Conservation (phyloP, 1,139 yeast genomes). For the Candida smagusa region DNA sequence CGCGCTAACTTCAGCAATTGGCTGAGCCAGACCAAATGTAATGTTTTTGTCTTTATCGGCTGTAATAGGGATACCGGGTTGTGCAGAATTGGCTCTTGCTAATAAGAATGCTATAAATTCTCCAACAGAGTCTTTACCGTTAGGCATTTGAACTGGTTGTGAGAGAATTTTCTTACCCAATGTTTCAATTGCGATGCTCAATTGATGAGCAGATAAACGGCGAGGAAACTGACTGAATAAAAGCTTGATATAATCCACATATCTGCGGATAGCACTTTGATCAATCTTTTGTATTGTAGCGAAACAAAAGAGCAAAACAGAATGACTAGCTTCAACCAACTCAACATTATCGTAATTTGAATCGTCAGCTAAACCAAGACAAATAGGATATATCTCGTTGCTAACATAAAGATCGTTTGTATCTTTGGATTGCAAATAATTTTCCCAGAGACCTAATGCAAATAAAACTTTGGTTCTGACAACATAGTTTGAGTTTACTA, state of each 20-base stretch:
- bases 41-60: slow-evolving; percentile 8
- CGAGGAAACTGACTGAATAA: slow-evolving; percentile 53
- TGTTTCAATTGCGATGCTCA: slow-evolving; percentile 57
- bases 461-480: slow-evolving; percentile 53
- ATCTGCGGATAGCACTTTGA: slow-evolving; percentile 23
- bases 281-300: slow-evolving; percentile 19
- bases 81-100: slow-evolving; percentile 30
- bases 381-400: slow-evolving; percentile 39
- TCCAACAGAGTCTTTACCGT: slow-evolving; percentile 21
- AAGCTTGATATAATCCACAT: slow-evolving; percentile 33
- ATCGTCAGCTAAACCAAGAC: slow-evolving; percentile 40
- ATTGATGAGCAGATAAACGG: slow-evolving; percentile 53
- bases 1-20: slow-evolving; percentile 36
- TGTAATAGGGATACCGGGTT: slow-evolving; percentile 26
- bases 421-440: slow-evolving; percentile 40
- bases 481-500: slow-evolving; percentile 29
- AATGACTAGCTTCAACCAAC: slow-evolving; percentile 63
- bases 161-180: slow-evolving; percentile 52
- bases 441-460: slow-evolving; percentile 58
- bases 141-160: slow-evolving; percentile 30
- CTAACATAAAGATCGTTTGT: slow-evolving; percentile 24
- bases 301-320: slow-evolving; percentile 55
- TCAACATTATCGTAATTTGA: slow-evolving; percentile 27
- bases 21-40: slow-evolving; percentile 37
- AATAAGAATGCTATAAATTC: slow-evolving; percentile 42